Conservation (phyloP, 2,329 filamentous ascomycete genomes). For the Tolypocladium tropicale region DNA sequence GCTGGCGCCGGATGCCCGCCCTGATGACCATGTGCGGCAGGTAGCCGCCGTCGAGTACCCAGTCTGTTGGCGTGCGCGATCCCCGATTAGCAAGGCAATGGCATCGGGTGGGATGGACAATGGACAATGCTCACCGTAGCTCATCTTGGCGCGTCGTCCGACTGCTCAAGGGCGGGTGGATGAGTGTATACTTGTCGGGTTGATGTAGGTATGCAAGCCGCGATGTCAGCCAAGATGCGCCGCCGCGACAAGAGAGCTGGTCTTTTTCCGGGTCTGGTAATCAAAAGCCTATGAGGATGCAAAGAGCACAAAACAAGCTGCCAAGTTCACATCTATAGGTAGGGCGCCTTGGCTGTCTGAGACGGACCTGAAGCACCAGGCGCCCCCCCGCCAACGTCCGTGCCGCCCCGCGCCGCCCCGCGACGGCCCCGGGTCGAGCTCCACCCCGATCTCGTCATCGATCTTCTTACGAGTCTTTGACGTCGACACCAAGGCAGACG, state of each 20-base stretch:
- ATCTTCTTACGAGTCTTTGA: too few relatives aligned
- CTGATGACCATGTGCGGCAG: constrained; percentile 54
- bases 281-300: background rate
- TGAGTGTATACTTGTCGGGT: background rate
- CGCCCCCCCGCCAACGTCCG: background rate
- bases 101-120: too few relatives aligned
- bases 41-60: constrained; percentile 54
- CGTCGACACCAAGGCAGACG: background rate
- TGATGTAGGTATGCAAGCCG: background rate
- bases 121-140: constrained; percentile 4
- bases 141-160: constrained; percentile 2
- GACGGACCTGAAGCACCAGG: background rate
- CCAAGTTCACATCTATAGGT: background rate
- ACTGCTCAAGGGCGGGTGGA: background rate
- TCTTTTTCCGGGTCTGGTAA: background rate
- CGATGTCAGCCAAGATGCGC: background rate
- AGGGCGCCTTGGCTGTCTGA: background rate
- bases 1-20: constrained; percentile 54
- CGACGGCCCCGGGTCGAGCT: background rate
- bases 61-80: constrained; percentile 25
- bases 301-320: background rate
- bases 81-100: too few relatives aligned
- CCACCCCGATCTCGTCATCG: background rate
- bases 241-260: background rate
- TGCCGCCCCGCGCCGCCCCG: background rate